Percentiles rank a stretch among this genome's conserved stretches.
Conservation (phyloP, 345 rosid species). For the Syzygium grande region DNA sequence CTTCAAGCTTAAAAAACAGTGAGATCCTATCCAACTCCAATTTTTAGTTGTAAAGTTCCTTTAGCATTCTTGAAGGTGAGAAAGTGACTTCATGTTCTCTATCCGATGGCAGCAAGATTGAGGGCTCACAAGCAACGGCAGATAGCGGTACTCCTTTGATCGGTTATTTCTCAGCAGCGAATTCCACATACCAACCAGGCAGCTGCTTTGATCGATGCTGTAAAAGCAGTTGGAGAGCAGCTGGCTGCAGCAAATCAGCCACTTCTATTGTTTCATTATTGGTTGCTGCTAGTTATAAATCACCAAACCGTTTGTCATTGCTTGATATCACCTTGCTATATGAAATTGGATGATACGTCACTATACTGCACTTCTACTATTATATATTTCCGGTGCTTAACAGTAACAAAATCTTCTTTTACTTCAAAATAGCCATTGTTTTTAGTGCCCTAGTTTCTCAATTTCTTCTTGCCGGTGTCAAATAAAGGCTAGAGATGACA, state of each 20-base stretch:
- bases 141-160: conserved; percentile 73
- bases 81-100: background rate
- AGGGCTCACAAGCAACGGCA: conserved; percentile 96
- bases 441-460: background rate
- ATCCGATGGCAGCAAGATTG: conserved; percentile 54
- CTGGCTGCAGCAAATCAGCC: conserved; percentile 74
- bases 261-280: background rate
- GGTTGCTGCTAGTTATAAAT: background rate
- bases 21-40: background rate
- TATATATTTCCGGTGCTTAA: background rate
- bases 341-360: background rate
- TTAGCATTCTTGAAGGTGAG: background rate
- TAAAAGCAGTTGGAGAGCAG: conserved; percentile 69
- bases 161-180: conserved; percentile 84
- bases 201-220: conserved; percentile 74
- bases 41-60: background rate
- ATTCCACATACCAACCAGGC: conserved; percentile 80
- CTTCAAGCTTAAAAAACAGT: conserved; percentile 88
- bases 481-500: background rate
- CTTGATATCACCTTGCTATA: background rate
- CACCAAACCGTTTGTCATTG: background rate
- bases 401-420: background rate
- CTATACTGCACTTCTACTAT: background rate
- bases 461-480: background rate
- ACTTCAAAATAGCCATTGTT: background rate